These are phyloP conservation scores for Botryotinia convoluta DNA, from an alignment of 2,329 filamentous ascomycete genomes.

Conservation along the genomic window DNA sequence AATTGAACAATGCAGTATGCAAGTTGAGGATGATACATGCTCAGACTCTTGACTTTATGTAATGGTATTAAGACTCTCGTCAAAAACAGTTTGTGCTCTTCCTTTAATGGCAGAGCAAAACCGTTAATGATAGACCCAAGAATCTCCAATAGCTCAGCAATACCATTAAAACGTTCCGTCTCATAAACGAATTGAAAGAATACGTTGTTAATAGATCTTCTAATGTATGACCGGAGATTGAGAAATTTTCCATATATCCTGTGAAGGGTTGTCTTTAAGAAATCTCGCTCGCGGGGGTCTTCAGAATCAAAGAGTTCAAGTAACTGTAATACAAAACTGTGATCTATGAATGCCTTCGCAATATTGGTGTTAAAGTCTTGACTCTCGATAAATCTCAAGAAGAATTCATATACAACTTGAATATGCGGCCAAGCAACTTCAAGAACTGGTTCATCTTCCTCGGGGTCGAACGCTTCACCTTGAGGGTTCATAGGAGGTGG, in stretches of 20 bases:
- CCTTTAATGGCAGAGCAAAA: constrained; percentile 92
- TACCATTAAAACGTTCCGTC: constrained; percentile 97
- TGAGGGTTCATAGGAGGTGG: constrained; percentile 96
- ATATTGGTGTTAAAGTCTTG: constrained; percentile 99
- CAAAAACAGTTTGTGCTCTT: constrained; percentile 97
- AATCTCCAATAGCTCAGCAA: constrained; percentile 94
- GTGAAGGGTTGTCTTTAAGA: constrained; percentile 95
- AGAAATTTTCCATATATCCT: constrained; percentile 99
- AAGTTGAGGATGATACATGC: constrained; percentile 99
- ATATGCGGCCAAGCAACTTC: constrained; percentile 99
- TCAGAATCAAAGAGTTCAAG: constrained; percentile 99
- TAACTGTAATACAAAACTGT: constrained; percentile 93
- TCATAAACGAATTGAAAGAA: constrained; percentile 99
- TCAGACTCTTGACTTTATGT: constrained; percentile 97
- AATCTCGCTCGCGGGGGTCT: constrained; percentile 93
- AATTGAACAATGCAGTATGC: constrained; percentile 99
- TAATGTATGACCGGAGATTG: constrained; percentile 94
- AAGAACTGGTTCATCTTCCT: constrained; percentile 96
- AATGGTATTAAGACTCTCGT: constrained; percentile 89
- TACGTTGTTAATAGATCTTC: constrained; percentile 98
- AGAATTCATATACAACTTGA: constrained; percentile 99
- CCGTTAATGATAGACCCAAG: constrained; percentile 98
- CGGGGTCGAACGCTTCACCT: constrained; percentile 95
- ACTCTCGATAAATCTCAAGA: constrained; percentile 97
- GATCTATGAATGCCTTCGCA: constrained; percentile 97